Base-by-base conservation (phyloP, 768 basidiomycete species). In the Mycena metata region DNA sequence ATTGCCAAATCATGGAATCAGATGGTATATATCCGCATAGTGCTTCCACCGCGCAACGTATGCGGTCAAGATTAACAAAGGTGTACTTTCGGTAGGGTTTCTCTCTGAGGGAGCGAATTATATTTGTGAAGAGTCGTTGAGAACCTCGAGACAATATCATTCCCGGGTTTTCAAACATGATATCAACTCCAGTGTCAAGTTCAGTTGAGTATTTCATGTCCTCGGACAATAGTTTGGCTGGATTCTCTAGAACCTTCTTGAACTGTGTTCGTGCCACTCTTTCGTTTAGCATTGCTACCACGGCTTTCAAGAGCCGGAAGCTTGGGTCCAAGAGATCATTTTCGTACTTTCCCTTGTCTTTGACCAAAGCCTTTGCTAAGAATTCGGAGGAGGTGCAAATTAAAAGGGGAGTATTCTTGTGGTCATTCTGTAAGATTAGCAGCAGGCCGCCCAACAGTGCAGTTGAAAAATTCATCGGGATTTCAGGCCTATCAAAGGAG, bases 121-220 rank as follows among this genome's bases (percentile, higher is more conserved):
- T 52, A 26, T 52, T 52, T 12, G 24, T 52, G 33, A 36, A 36
- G 16, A 19, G 5, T 52, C 51, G 9, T 52, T 52, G 51, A 16
- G 17, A 52, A 5, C 51, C 51, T 1, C 13, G 51, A 16, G 51
- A 52, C 51, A 52, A 35, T 2, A 52, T 11, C 16, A 52, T 26
- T 36, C 51, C 51, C 17, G 23, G 33, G 16, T 10, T 30, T 35
- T 52, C 51, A n/a, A 52, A 52, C 51, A 52, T 52, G 10, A 52
- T 5, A 19, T 52, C 51, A 35, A 52, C 21, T 47, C 10, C 6
- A 9, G 49, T 26, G 49, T 50, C 49, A 2, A 50, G 24, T 26
- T 50, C 24, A 5, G 26, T 13, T 10, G 24, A 23, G 26, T 7
- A 11, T 13, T 24, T 24, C 13, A 23, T 21, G 5, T 24, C 24